phyloP scores from a whole-genome alignment of 352 stramenopile genomes.

The Pythium diclinum region DNA sequence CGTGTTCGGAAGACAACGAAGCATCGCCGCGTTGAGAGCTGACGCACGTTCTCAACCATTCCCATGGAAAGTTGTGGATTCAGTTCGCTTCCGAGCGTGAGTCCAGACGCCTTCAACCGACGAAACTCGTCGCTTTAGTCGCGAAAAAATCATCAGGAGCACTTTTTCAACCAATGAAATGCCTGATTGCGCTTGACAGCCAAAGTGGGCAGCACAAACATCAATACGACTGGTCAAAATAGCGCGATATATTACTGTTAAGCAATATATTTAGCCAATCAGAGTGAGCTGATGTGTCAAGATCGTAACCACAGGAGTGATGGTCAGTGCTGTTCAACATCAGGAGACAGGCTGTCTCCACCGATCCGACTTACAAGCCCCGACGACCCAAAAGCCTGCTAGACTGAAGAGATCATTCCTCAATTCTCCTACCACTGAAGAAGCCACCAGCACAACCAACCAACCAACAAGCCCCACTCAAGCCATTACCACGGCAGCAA shows the following conservation, averaged over 20 bases:
- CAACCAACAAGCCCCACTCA: background rate
- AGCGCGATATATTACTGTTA: background rate
- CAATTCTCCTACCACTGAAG: background rate
- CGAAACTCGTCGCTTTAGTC: background rate
- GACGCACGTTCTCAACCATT: background rate
- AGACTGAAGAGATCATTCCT: background rate
- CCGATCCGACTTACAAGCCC: too few relatives aligned
- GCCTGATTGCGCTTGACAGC: background rate
- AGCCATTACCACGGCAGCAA: background rate
- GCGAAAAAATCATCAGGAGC: background rate
- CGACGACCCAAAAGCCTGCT: too few relatives aligned
- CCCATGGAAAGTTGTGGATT: background rate
- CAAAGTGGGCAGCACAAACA: background rate
- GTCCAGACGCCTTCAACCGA: background rate
- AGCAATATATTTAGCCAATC: background rate
- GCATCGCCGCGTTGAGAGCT: background rate
- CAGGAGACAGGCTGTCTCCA: background rate
- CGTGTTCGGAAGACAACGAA: background rate
- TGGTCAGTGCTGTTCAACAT: background rate
- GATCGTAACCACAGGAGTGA: background rate
- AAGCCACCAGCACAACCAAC: background rate
- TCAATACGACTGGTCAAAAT: background rate
- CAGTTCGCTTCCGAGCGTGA: background rate
- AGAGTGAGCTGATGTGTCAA: background rate
- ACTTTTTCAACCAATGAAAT: background rate